Percentiles rank a stretch among this genome's conserved stretches.
Evolutionary conservation across 805 yeast species (phyloP).

Genomic region (Yarrowia divulgata): DNA sequence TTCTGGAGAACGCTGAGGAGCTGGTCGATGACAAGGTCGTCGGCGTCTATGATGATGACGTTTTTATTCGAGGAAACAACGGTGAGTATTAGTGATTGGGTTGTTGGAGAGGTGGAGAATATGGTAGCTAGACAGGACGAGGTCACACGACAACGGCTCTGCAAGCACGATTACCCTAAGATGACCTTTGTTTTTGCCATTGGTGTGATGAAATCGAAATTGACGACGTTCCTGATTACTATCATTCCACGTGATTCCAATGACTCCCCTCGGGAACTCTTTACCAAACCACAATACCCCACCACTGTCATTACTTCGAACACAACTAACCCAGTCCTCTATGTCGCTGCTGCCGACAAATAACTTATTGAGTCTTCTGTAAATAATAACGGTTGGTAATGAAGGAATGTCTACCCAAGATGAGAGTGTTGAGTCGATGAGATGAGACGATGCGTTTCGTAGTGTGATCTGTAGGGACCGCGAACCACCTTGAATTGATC

Average conservation of each 20-base stretch:
- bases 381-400: conserved; percentile 35
- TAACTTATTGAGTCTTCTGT: conserved; percentile 35
- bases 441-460: no score
- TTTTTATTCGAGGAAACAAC: conserved; percentile 85
- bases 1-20: conserved; percentile 80
- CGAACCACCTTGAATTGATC: no score
- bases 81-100: conserved; percentile 58
- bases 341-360: conserved; percentile 39
- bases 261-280: no score
- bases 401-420: conserved; percentile 2
- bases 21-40: conserved; percentile 58
- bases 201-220: no score
- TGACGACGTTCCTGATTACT: no score
- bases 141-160: background rate
- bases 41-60: conserved; percentile 68
- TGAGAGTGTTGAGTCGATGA: no score
- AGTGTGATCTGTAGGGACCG: no score
- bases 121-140: background rate
- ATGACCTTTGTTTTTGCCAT: no score
- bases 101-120: background rate
- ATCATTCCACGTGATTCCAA: no score
- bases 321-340: conserved; percentile 36
- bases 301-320: background rate
- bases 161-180: no score
- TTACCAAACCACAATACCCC: no score